Conservation (phyloP, 2,329 filamentous ascomycete genomes). For the Trichophaea hybrida region DNA sequence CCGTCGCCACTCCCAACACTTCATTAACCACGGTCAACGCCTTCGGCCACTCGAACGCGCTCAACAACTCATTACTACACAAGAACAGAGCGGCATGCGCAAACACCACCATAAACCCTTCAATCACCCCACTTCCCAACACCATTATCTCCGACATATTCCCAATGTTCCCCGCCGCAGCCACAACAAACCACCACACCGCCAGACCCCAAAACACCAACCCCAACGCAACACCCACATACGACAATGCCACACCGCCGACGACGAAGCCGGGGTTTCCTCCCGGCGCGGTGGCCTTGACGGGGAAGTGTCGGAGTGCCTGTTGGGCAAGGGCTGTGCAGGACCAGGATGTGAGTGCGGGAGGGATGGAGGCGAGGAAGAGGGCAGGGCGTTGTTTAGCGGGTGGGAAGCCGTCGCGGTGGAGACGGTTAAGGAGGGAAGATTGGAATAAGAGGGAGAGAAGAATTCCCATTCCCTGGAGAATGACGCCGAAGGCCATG, state of each 20-base stretch:
- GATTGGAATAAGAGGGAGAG: conserved; percentile 17
- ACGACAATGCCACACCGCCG: conserved; percentile 14
- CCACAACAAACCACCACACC: conserved; percentile 18
- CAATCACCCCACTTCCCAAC: conserved; percentile 8
- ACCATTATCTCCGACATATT: conserved; percentile 7
- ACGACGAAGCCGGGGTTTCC: conserved; percentile 8
- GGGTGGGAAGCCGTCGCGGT: conserved; percentile 9
- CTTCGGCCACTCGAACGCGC: conserved; percentile 12
- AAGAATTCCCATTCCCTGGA: conserved; percentile 19
- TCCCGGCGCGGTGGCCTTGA: neutral
- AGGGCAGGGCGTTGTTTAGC: conserved; percentile 6
- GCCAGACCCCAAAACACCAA: conserved; percentile 21
- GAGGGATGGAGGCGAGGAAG: conserved; percentile 13
- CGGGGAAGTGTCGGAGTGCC: conserved; percentile 11
- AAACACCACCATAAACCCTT: conserved; percentile 19
- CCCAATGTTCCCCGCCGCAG: conserved; percentile 8
- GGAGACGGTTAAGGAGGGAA: conserved; percentile 8
- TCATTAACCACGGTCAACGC: conserved; percentile 13
- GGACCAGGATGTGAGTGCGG: conserved; percentile 15
- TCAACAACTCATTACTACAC: conserved; percentile 15
- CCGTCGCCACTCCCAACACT: conserved; percentile 10
- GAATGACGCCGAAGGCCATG: conserved; percentile 12
- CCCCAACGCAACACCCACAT: conserved; percentile 8
- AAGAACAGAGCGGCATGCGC: conserved; percentile 18
- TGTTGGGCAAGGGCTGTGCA: conserved; percentile 16